These are phyloP conservation scores for Calvatia gigantea DNA, from an alignment of 768 basidiomycete species.

Conservation along the genomic window DNA sequence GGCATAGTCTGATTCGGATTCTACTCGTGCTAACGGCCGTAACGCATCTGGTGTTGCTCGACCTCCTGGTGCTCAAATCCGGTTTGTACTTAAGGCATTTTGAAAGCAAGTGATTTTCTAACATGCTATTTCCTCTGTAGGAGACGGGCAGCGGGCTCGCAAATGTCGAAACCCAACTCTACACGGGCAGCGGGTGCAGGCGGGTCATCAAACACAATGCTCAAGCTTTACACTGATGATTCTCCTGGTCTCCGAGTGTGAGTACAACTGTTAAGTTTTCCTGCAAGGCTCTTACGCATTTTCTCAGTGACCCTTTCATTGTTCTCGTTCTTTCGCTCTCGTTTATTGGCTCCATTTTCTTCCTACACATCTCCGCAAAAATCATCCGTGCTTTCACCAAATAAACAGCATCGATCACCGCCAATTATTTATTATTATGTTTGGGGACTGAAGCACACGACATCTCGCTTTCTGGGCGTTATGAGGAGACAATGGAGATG, in stretches of 20 bases:
- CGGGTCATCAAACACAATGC: slow-evolving; percentile 97
- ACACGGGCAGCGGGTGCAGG: slow-evolving; percentile 91
- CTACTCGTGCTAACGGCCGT: slow-evolving; percentile 42
- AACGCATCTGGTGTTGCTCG: slow-evolving; percentile 53
- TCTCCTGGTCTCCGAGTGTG: slow-evolving; percentile 97
- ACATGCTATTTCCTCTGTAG: slow-evolving; percentile 30
- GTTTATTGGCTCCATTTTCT: slow-evolving; percentile 98
- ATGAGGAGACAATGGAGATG: slow-evolving; percentile 10
- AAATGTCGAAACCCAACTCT: slow-evolving; percentile 77
- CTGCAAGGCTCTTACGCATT: background rate
- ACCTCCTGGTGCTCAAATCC: slow-evolving; percentile 79
- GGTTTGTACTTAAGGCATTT: slow-evolving; percentile 48
- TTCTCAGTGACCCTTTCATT: slow-evolving; percentile 86
- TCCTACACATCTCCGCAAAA: slow-evolving; percentile 96
- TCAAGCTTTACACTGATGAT: slow-evolving; percentile 98
- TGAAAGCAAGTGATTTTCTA: background rate
- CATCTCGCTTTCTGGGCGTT: background rate
- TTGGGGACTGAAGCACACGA: background rate
- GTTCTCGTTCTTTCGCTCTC: slow-evolving; percentile 93
- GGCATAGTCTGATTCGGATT: slow-evolving; percentile 77
- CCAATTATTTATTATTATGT: slow-evolving; percentile 7
- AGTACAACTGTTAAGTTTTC: slow-evolving; percentile 6
- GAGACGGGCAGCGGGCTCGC: slow-evolving; percentile 66
- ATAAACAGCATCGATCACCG: slow-evolving; percentile 31
- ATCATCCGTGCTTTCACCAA: slow-evolving; percentile 89